Conservation (phyloP, 345 rosid genomes). For the Salix suchowensis region DNA sequence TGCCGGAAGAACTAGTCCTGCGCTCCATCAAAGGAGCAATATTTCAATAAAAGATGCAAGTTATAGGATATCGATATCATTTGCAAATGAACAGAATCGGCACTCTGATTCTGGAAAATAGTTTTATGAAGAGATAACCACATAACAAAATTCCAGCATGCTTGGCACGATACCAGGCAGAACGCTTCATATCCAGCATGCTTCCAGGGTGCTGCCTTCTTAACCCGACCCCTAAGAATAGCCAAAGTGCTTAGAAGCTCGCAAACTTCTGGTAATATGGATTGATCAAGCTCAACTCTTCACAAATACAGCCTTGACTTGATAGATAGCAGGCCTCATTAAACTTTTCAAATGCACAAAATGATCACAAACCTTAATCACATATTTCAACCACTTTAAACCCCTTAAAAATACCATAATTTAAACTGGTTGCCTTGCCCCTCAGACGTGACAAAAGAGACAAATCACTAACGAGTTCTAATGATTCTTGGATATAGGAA, state of each 20-base stretch:
- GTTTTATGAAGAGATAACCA: not conserved
- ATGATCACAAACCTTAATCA: not conserved
- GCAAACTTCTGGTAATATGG: not conserved
- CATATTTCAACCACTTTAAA: not conserved
- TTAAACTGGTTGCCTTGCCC: too few species aligned
- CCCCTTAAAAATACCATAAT: not conserved
- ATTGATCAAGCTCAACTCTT: not conserved
- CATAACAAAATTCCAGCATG: not conserved
- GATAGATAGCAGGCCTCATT: not conserved
- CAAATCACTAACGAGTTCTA: not conserved
- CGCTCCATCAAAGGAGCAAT: slow-evolving; percentile 12
- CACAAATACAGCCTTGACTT: not conserved
- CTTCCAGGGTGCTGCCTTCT: not conserved
- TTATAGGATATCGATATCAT: not conserved
- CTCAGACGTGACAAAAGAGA: not conserved
- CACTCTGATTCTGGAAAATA: not conserved
- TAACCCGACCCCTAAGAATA: not conserved
- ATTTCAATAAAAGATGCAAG: not conserved
- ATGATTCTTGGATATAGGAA: too few species aligned
- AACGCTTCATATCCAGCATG: not conserved
- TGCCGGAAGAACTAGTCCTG: slow-evolving; percentile 79
- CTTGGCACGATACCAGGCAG: not conserved
- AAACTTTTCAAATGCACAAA: not conserved
- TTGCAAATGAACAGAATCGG: not conserved
- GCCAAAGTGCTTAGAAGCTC: not conserved